Evolutionary conservation across 345 rosid species (phyloP), one percentile per base, ranked within the genome.

Genomic region (Salix exigua): DNA sequence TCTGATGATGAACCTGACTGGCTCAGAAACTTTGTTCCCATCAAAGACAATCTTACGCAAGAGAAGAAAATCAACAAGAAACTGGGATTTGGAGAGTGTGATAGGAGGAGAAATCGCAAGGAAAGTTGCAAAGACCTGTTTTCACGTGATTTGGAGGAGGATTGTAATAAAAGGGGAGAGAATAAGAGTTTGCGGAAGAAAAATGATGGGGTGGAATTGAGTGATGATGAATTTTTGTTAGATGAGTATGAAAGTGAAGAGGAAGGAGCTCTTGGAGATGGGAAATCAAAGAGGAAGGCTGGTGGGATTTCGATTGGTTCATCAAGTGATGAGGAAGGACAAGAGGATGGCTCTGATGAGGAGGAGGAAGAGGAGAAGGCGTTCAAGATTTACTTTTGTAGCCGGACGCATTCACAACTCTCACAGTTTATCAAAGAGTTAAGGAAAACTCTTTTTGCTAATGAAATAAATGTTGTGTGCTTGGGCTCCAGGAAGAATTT

Each of bases 351-450:
- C 33, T 80, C 73, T 2, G 85, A 74, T 11, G 84, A 82, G 10
- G 82, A 85, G 75, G 82, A 71, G 62, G 85, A 73, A 68, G 85
- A 83, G 76, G 86, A 72, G 42, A 76, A 73, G 69, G 75, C 72
- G 16, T 71, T 85, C 79, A 90, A 88, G 87, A 84, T 95, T 67
- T 95, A 86, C 83, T 93, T 93, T 71, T 93, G 99, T 77, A 95
- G 99, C 79, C 85, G 97, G 79, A 95, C 97, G 4, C 97, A 93
- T 85, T 93, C 99, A 7, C 97, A 95, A 84, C 97, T 95, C 68
- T 89, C 96, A 0, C 97, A 95, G 80, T 95, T 95, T 65, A 75
- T 95, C 62, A 88, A 87, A 82, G 97, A 95, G 86, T 82, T 95
- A 72, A 88, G 86, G 37, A 95, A 90, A 85, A 95, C 97, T 73